Evolutionary conservation across 2,329 filamentous ascomycete species (phyloP), one percentile per base, ranked within the genome.

Genomic region (Colletotrichum sp.): DNA sequence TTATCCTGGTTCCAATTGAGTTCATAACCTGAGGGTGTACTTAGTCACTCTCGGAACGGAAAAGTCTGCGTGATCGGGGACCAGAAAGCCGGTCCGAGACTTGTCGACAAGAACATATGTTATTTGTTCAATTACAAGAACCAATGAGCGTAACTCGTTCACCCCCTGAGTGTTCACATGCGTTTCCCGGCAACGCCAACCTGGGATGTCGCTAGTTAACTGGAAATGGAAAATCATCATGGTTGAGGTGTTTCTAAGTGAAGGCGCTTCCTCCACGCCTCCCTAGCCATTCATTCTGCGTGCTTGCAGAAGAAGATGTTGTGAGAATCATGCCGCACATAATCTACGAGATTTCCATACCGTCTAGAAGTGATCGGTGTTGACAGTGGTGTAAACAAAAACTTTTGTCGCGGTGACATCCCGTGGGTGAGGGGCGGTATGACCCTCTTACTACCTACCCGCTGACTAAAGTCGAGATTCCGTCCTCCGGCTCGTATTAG

Each of bases 341-440:
- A n/a, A 19, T 6, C 11, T 13, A 1, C n/a, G n/a, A 52, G 44
- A 22, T 0, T 52, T 52, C 3, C 11, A 25, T 3, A 22, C 44
- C 3, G n/a, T 52, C n/a, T 7, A 52, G 12, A 22, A 13, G n/a
- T 52, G 44, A 52, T 13, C 16, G 15, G 55, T 6, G 27, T 16
- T 19, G 55, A 28, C 55, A 2, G 28, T 12, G 19, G 28, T 70
- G 57, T 63, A 59, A 55, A 59, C 19, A 34, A 61, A 34, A 60
- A 60, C 15, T 25, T 27, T n/a, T 8, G 52, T 34, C 57, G 39
- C 39, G 22, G 39, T 71, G 68, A 71, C 68, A 71, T 71, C 9
- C 59, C 69, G 69, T 15, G 25, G 19, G 13, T 27, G n/a, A 36
- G 12, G 30, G 32, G 32, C 32, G 19, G 2, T 44, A 30, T 52